Base-by-base conservation (phyloP, 2,329 filamentous ascomycete genomes). In the Rasamsonia emersonii region DNA sequence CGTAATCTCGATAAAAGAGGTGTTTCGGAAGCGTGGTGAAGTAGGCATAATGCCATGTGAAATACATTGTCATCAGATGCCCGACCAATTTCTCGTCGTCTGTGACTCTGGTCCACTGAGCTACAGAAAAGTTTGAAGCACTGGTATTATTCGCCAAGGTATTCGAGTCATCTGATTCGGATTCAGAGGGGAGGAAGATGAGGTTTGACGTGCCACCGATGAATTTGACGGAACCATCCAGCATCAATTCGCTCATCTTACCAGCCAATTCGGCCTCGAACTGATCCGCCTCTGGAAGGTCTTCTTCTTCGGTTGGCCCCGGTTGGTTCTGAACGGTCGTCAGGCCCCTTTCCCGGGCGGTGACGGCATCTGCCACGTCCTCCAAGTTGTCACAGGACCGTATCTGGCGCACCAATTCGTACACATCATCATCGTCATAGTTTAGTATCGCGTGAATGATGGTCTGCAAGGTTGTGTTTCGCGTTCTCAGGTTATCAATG, bases 61-160 rank as follows among this genome's bases (percentile, higher is more conserved):
- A 96, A 61, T 98, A 98, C 84, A 96, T 88, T 50, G 88, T 89
- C 53, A 98, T 76, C 11, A 98, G 74, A 57, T 95, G 89, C 10
- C 79, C 73, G 45, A 95, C 77, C 27, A 94, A 68, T 33, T 82
- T 74, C 15, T 77, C 70, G 53, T 95, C 86, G 30, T 77, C 69
- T 2, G 86, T 94, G 27, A 94, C 86, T 10, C 70, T 75, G 0
- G 89, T 93, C 91, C 91, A 98, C 33, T 81, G 88, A 13, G 76
- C 78, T 33, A 91, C 70, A 3, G 86, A 79, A 39, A 89, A 74
- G 31, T 81, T 75, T 39, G 71, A 65, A 11, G 67, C 61, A 13
- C 24, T 28, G 1, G 62, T 44, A 13, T 66, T 63, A 9, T 59
- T 59, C 20, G 69, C 59, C 6, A 59, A 54, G 11, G 45, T 25